Base-by-base conservation (phyloP, 805 yeast species). In the Millerozyma acaciae region DNA sequence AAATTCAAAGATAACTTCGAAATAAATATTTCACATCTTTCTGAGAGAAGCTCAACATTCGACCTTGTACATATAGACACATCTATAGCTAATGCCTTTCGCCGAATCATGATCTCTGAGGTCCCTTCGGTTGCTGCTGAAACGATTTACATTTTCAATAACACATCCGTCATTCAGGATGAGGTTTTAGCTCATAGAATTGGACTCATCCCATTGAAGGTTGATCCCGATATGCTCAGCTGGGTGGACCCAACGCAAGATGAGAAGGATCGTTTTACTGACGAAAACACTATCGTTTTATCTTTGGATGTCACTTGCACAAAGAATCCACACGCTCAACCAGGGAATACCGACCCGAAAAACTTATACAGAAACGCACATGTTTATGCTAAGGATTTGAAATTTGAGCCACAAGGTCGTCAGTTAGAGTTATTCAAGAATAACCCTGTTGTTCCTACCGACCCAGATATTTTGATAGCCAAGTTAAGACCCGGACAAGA, bases 401-500 rank as follows among this genome's bases (percentile, higher is more conserved):
- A 80, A 52, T 93, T 85, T 54, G 94, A 84, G 62, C 95, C 97
- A 22, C 90, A 85, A 51, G 97, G 96, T 17, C 75, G 77, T 40
- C 98, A 93, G 62, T 61, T 66, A 12, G 90, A 83, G 47, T 59
- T 68, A 24, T 86, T 84, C 62, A 77, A 80, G 43, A 68, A 71
- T 35, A 60, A 57, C 32, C 86, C 89, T 1, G 85, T 82, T 23
- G 80, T 67, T 7, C 83, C 95, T 15, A 73, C 84, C 38, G 93
- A 89, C 62, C 96, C 96, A 22, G 83, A 93, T 57, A 85, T 93
- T 45, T 64, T 93, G 43, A 61, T 93, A 34, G 96, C 96, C 33
- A 93, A 93, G 63, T 70, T 93, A 51, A 78, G 98, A 51, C 97
- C 97, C 5, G 96, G 96, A 30, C 98, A 93, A 65, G 97, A 93